Base-by-base conservation (phyloP, 352 stramenopile species). In the Pythium rishiriense region DNA sequence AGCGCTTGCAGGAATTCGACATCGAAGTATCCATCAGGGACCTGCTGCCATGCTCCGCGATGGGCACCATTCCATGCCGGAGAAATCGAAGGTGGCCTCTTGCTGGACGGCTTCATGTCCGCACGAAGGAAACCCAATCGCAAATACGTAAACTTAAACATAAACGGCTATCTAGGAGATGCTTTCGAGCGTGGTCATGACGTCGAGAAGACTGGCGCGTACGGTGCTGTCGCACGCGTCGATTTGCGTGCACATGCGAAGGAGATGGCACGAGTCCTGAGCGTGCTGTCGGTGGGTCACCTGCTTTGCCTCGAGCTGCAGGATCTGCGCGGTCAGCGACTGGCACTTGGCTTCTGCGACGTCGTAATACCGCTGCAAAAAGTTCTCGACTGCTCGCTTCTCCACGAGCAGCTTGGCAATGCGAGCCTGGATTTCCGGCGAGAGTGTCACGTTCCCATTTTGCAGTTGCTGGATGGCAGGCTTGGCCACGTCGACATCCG, bases 261-360 rank as follows among this genome's bases (percentile, higher is more conserved):
- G 43, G 22, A 74, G 41, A 10, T 68, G 62, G 35, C 66, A 73
- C 28, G 66, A 74, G 41, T 78, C 68, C 11, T 64, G 67, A 17
- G 71, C 62, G 46, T 75, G 61, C 46, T 79, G 55, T 24, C 70
- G 71, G 19, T 57, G 53, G 17, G 21, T 64, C 19, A 26, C 54
- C 17, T 73, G 68, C 56, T 68, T 62, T 24, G 62, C 53, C 26
- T 90, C 57, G 28, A 83, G 58, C 5, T 70, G 39, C 1, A 48
- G 59, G 22, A 82, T 67, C 17, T 79, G 73, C 45, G 73, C 39
- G 3, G 68, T 48, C 31, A 88, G 46, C 35, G 68, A 50, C 1
- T 63, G 60, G 61, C 77, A 87, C 29, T 88, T 87, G 0, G 54
- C 72, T 71, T 90, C 81, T 3, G 79, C 77, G 4, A 59, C 58